Evolutionary conservation across 768 basidiomycete species (phyloP).

Genomic region (Kondoa malvinella): DNA sequence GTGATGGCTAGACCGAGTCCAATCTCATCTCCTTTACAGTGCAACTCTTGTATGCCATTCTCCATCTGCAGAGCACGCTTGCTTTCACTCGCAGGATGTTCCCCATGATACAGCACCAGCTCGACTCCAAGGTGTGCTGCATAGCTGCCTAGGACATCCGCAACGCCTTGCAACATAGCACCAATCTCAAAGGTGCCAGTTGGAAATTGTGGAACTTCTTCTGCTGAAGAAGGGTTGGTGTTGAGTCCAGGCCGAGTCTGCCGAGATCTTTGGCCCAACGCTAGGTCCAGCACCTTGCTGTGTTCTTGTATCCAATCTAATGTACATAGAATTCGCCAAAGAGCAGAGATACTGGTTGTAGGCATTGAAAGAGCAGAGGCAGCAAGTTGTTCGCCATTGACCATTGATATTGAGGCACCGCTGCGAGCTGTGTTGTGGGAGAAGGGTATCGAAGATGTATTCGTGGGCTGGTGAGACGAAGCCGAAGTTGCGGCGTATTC

Average conservation of each 20-base stretch:
- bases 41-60: conserved; percentile 12
- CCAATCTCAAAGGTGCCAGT: conserved; percentile 24
- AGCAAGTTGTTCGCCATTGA: conserved; percentile 23
- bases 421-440: conserved; percentile 7
- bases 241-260: neutral
- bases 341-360: conserved; percentile 22
- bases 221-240: neutral
- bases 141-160: conserved; percentile 22
- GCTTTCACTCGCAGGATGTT: neutral
- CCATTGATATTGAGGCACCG: conserved; percentile 4
- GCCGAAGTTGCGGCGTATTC: conserved; percentile 15
- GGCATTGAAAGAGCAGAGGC: conserved; percentile 25
- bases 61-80: neutral
- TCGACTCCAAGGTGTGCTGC: conserved; percentile 23
- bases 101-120: conserved; percentile 20
- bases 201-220: neutral
- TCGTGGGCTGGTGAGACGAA: conserved; percentile 18
- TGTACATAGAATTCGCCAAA: conserved; percentile 25
- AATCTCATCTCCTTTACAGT: conserved; percentile 16
- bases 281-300: conserved; percentile 17
- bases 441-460: conserved; percentile 17
- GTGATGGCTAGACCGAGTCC: conserved; percentile 15
- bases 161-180: conserved; percentile 22
- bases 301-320: conserved; percentile 26
- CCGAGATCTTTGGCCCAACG: conserved; percentile 7